Conservation (phyloP, 2,329 filamentous ascomycete genomes). For the Diaporthe batatas region DNA sequence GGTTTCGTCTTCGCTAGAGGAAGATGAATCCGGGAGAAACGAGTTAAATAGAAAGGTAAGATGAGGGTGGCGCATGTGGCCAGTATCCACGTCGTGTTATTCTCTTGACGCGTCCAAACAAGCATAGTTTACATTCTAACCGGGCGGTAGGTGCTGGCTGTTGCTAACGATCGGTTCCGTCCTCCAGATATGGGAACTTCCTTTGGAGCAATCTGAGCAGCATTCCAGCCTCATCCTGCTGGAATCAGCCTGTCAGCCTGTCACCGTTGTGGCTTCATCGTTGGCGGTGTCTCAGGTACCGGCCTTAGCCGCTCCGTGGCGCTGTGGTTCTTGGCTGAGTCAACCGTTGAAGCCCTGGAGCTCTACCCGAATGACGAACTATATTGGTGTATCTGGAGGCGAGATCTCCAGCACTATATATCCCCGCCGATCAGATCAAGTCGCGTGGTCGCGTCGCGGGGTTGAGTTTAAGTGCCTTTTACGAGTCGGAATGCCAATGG, state of each 20-base stretch:
- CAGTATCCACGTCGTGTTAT: conserved; percentile 8
- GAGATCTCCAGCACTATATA: not conserved
- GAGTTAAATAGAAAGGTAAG: conserved; percentile 39
- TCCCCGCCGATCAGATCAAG: conserved; percentile 1
- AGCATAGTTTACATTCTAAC: conserved; percentile 32
- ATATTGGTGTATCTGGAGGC: not conserved
- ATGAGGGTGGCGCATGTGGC: conserved; percentile 1
- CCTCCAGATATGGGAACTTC: conserved; percentile 3
- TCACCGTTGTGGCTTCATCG: not conserved
- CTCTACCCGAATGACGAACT: not conserved
- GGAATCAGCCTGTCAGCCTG: conserved; percentile 10
- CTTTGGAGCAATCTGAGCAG: conserved; percentile 9
- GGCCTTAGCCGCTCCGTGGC: conserved; percentile 23
- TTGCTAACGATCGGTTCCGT: conserved; percentile 24
- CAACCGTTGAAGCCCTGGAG: conserved; percentile 20
- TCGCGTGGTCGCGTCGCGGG: not conserved
- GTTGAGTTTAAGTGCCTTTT: not conserved
- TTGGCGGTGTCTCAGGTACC: conserved; percentile 27
- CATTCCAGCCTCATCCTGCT: conserved; percentile 27
- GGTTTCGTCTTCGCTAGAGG: conserved; percentile 18
- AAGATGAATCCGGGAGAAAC: conserved; percentile 17
- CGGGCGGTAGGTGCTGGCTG: conserved; percentile 1
- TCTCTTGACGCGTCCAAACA: conserved; percentile 26
- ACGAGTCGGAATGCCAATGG: conserved; percentile 16
- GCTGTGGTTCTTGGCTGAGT: conserved; percentile 19